Percentiles rank a stretch among this genome's conserved stretches.
These are phyloP conservation scores for Daldinia concentrica DNA, from an alignment of 495 filamentous ascomycete species.

Conservation along the genomic window DNA sequence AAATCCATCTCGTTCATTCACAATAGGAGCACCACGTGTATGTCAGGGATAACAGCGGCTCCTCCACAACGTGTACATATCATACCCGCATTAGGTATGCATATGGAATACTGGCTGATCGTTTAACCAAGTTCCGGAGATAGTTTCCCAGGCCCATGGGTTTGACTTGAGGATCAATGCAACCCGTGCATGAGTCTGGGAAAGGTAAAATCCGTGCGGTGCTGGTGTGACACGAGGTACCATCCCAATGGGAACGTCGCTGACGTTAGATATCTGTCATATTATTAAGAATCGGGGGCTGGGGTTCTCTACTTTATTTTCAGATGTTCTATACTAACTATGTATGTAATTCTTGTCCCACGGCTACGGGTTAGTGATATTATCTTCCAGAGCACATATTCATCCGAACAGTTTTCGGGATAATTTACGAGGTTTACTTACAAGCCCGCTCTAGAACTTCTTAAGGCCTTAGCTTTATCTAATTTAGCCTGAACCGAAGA, in stretches of 20 bases:
- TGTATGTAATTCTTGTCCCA: not conserved
- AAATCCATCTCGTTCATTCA: not conserved
- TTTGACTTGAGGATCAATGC: constrained; percentile 10
- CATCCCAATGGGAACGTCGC: not conserved
- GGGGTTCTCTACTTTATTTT: not conserved
- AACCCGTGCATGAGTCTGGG: not conserved
- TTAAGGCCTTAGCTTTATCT: constrained; percentile 13
- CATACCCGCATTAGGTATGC: not conserved
- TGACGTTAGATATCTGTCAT: constrained; percentile 9
- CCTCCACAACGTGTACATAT: not conserved
- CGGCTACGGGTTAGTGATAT: not conserved
- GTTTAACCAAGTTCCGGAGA: constrained; percentile 1
- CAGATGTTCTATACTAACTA: not conserved
- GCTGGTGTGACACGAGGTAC: constrained; percentile 1
- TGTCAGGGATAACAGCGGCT: constrained; percentile 6
- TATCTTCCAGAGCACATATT: not conserved
- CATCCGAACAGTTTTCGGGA: not conserved
- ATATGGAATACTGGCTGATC: not conserved
- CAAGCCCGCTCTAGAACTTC: constrained; percentile 16
- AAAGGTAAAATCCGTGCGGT: not conserved
- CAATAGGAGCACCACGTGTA: constrained; percentile 15
- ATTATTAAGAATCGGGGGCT: not conserved
- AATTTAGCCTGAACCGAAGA: constrained; percentile 31
- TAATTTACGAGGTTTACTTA: not conserved
- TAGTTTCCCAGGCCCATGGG: constrained; percentile 12